Conservation (phyloP, 2,329 filamentous ascomycete species). For the Capronia epimyces region DNA sequence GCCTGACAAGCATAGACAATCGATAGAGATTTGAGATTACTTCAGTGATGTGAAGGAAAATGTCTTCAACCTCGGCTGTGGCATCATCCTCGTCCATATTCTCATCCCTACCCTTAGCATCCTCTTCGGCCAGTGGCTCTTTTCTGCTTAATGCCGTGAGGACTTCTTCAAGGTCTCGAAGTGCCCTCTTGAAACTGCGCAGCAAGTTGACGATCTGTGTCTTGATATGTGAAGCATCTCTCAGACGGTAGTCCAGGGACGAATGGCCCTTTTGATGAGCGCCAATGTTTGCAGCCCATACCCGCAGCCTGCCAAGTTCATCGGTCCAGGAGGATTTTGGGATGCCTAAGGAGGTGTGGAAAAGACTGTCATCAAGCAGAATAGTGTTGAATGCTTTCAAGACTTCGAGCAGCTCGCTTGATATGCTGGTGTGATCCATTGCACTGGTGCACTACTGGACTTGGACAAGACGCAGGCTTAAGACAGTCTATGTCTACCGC, state of each 20-base stretch:
- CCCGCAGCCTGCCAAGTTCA: slow-evolving; percentile 13
- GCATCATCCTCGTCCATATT: slow-evolving; percentile 7
- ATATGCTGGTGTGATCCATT: too few species aligned
- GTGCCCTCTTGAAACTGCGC: slow-evolving; percentile 13
- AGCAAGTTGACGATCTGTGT: slow-evolving; percentile 19
- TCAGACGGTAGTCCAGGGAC: slow-evolving; percentile 33
- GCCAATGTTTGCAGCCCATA: slow-evolving; percentile 34
- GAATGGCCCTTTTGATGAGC: slow-evolving; percentile 30
- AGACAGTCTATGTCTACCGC: too few species aligned
- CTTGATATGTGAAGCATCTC: slow-evolving; percentile 30
- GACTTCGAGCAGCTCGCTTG: too few species aligned
- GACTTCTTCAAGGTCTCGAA: slow-evolving; percentile 23
- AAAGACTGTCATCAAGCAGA: too few species aligned
- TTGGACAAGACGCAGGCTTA: too few species aligned
- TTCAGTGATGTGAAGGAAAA: slow-evolving; percentile 25
- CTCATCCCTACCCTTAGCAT: not conserved
- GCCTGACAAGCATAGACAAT: slow-evolving; percentile 37
- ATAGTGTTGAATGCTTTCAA: too few species aligned
- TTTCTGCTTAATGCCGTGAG: too few species aligned
- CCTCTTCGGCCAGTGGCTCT: slow-evolving; percentile 6
- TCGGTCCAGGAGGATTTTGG: slow-evolving; percentile 5
- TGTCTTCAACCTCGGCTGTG: slow-evolving; percentile 24
- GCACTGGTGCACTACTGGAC: too few species aligned
- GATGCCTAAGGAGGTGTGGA: too few species aligned
- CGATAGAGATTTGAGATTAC: slow-evolving; percentile 35